Evolutionary conservation across 176 grass and related monocot genomes (phyloP).

Genomic region (Chloris gayana): DNA sequence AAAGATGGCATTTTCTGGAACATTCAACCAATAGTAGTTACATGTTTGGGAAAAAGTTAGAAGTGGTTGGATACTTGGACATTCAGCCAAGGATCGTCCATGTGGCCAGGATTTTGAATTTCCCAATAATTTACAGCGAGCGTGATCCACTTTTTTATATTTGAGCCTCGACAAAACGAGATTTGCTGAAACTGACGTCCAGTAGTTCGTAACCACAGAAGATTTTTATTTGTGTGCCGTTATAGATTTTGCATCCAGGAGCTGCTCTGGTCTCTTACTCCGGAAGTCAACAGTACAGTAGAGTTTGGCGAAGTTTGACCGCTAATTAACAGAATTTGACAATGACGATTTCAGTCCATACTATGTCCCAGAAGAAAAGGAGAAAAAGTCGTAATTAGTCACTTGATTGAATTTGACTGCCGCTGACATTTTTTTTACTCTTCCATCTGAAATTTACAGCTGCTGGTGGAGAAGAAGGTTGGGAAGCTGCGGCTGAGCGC

Average conservation of each 20-base stretch:
- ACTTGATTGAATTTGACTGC: background rate
- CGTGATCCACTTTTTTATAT: background rate
- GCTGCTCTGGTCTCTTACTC: background rate
- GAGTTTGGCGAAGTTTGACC: slow-evolving; percentile 44
- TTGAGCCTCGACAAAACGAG: background rate
- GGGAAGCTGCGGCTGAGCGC: slow-evolving; percentile 24
- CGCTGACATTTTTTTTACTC: background rate
- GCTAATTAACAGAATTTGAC: background rate
- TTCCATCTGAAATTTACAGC: slow-evolving; percentile 39
- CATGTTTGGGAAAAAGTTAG: slow-evolving; percentile 28
- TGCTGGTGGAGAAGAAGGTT: slow-evolving; percentile 62
- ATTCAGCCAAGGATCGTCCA: slow-evolving; percentile 11
- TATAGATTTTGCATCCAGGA: background rate
- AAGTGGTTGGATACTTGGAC: slow-evolving; percentile 44
- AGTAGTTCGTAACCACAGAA: background rate
- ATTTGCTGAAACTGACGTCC: slow-evolving; percentile 4
- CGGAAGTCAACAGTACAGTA: slow-evolving; percentile 2
- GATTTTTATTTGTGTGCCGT: background rate
- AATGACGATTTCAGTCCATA: background rate
- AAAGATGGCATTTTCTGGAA: background rate
- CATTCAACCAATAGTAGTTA: slow-evolving; percentile 43
- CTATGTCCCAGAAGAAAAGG: too few species aligned
- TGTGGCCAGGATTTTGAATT: slow-evolving; percentile 3
- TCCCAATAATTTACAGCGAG: background rate
- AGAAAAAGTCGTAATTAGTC: background rate